Evolutionary conservation across 148 eudicot genomes (phyloP).

Genomic region (Rhododendron simsii): DNA sequence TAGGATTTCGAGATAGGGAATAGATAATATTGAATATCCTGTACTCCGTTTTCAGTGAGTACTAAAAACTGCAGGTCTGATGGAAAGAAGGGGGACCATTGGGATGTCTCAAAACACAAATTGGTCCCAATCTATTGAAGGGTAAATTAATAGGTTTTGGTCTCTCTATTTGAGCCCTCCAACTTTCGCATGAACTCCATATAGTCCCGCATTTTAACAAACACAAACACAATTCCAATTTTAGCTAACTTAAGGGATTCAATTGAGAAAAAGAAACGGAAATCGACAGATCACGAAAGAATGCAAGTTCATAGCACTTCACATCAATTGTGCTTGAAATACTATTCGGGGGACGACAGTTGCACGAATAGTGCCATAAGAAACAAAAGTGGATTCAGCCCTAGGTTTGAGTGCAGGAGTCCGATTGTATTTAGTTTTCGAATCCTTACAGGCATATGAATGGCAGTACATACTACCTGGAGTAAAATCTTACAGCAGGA

Average conservation of each 20-base stretch:
- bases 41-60: not conserved
- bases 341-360: not conserved
- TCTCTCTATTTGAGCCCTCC: not conserved
- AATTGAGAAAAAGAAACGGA: not conserved
- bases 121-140: not conserved
- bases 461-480: not conserved
- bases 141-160: not conserved
- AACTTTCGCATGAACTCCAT: not conserved
- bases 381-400: not conserved
- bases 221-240: not conserved
- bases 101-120: not conserved
- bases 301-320: not conserved
- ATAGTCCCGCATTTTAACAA: not conserved
- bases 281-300: not conserved
- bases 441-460: conserved; percentile 2
- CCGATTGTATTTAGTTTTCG: not conserved
- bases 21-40: not conserved
- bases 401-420: not conserved
- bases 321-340: not conserved
- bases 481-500: not conserved
- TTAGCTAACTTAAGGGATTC: not conserved
- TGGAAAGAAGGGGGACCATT: not conserved
- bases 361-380: not conserved
- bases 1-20: not conserved
- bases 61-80: not conserved